These are phyloP conservation scores for Chaetoceros muelleri DNA, from an alignment of 108 stramenopile genomes.

Conservation along the genomic window DNA sequence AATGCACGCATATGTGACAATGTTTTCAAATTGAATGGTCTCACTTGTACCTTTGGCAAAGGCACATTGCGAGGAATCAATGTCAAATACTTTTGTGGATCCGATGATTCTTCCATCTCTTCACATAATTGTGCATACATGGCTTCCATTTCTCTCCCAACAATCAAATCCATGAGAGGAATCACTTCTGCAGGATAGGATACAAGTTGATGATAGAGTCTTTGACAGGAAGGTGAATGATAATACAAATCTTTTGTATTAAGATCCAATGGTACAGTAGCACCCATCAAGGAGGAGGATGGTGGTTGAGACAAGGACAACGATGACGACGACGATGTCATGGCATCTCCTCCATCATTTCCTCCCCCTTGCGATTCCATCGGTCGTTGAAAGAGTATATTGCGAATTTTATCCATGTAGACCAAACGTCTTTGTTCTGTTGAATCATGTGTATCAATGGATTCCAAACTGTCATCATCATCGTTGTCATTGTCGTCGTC, in stretches of 20 bases:
- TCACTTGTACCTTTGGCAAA: conserved; percentile 77
- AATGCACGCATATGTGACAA: conserved; percentile 84
- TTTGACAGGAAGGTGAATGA: conserved; percentile 67
- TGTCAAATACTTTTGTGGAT: conserved; percentile 8
- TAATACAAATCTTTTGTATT: conserved; percentile 88
- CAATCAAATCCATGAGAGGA: conserved; percentile 89
- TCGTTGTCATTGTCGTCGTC: conserved; percentile 16
- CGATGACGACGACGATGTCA: conserved; percentile 18
- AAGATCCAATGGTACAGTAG: conserved; percentile 49
- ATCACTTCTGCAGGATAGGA: conserved; percentile 93
- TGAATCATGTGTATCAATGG: conserved; percentile 11
- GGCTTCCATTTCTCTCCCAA: conserved; percentile 50
- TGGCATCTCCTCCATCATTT: conserved; percentile 17
- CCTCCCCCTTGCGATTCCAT: not conserved
- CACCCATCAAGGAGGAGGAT: conserved; percentile 19
- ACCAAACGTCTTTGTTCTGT: not conserved
- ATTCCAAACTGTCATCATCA: conserved; percentile 6
- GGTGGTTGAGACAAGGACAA: not conserved
- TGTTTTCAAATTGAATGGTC: conserved; percentile 79
- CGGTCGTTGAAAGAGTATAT: not conserved
- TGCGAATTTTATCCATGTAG: conserved; percentile 1
- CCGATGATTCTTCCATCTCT: conserved; percentile 13
- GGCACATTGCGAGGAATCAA: conserved; percentile 22
- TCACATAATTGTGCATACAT: conserved; percentile 20
- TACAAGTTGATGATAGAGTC: conserved; percentile 88